phyloP scores from a whole-genome alignment of 108 stramenopile genomes.

The Skeletonema costatum region DNA sequence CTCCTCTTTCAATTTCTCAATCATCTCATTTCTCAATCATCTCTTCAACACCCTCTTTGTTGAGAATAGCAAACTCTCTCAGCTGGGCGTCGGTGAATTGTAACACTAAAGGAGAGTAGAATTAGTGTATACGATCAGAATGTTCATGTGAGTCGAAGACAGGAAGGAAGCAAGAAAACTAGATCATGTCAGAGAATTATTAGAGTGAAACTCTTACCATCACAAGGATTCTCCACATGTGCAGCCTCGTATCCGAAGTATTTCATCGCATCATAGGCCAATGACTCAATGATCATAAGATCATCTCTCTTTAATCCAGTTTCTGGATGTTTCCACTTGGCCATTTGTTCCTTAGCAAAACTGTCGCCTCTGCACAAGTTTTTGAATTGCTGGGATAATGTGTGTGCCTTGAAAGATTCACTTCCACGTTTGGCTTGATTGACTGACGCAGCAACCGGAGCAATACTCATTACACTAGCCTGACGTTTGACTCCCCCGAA shows the following conservation, averaged over 20 bases:
- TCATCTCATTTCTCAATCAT: slow-evolving; percentile 30
- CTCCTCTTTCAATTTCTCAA: slow-evolving; percentile 12
- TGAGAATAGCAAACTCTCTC: slow-evolving; percentile 10
- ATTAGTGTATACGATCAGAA: too few relatives aligned
- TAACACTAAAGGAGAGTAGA: too few relatives aligned
- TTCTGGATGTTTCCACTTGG: slow-evolving; percentile 15
- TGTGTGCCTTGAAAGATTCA: slow-evolving; percentile 21
- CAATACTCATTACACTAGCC: slow-evolving; percentile 30
- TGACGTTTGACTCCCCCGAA: slow-evolving; percentile 18
- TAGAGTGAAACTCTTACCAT: neutral
- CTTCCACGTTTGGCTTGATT: slow-evolving; percentile 17
- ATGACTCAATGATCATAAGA: slow-evolving; percentile 26
- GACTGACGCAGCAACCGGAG: slow-evolving; percentile 8
- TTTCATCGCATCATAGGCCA: slow-evolving; percentile 29
- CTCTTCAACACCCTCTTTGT: slow-evolving; percentile 25
- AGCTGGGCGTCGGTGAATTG: slow-evolving; percentile 16
- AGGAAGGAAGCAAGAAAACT: too few relatives aligned
- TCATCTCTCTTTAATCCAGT: slow-evolving; percentile 15
- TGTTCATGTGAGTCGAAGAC: too few relatives aligned
- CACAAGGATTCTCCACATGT: neutral
- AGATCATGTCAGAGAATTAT: too few relatives aligned
- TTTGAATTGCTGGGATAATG: slow-evolving; percentile 42
- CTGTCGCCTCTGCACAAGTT: slow-evolving; percentile 22
- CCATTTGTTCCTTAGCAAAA: slow-evolving; percentile 15
- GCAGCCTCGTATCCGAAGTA: slow-evolving; percentile 22